Conservation (phyloP, 2,329 filamentous ascomycete species). For the Epichloe sylvatica region DNA sequence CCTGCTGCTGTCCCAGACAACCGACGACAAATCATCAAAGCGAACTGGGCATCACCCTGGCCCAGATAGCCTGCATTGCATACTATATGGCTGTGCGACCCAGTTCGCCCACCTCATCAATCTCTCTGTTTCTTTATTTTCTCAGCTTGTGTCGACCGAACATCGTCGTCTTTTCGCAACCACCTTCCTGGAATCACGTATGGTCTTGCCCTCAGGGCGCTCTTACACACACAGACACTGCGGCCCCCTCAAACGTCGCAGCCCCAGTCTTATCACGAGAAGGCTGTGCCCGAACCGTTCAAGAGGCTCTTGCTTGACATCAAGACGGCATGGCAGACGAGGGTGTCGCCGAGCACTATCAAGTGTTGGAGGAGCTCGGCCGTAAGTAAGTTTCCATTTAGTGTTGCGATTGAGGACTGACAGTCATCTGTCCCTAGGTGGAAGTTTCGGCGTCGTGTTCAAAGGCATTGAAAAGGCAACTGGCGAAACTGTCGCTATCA, state of each 20-base stretch:
- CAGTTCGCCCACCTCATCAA: neutral
- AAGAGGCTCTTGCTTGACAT: conserved; percentile 12
- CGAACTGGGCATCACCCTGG: conserved; percentile 3
- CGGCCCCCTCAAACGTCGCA: neutral
- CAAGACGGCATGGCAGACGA: conserved; percentile 38
- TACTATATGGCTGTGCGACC: conserved; percentile 3
- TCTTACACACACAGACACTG: neutral
- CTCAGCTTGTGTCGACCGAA: neutral
- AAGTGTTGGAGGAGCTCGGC: conserved; percentile 90
- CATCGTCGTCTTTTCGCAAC: neutral
- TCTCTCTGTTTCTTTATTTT: neutral
- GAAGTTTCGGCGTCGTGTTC: conserved; percentile 93
- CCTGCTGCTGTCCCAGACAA: conserved; percentile 24
- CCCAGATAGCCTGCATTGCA: neutral
- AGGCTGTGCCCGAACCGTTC: neutral
- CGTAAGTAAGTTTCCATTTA: conserved; percentile 43
- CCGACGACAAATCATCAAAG: conserved; percentile 9
- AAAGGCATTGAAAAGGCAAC: conserved; percentile 87
- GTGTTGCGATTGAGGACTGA: neutral
- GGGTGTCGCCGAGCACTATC: conserved; percentile 72
- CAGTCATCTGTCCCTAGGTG: conserved; percentile 39
- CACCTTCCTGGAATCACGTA: neutral
- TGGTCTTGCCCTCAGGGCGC: neutral
- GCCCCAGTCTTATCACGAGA: neutral
- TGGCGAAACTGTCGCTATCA: conserved; percentile 89